phyloP scores from a whole-genome alignment of 73 alveolate genomes.

The Paramecium biaurelia region DNA sequence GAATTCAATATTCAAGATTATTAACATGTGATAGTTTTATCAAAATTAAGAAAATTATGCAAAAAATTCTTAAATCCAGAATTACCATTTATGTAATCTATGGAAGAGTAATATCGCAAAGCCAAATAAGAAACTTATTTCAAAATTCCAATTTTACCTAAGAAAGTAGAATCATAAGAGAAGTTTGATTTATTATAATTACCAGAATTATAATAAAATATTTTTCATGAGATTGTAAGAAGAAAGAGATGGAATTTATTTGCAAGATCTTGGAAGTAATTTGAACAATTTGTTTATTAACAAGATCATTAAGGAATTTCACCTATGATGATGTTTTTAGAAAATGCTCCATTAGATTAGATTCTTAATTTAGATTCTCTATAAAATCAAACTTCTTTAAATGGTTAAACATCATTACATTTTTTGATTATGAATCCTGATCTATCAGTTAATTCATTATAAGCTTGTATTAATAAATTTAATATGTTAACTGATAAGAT shows the following conservation, averaged over 20 bases:
- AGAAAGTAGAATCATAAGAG: not conserved
- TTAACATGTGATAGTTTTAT: constrained; percentile 32
- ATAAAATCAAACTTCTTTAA: not conserved
- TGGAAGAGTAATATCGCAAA: not conserved
- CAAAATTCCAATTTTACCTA: constrained; percentile 13
- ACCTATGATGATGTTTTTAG: constrained; percentile 30
- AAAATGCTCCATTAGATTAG: constrained; percentile 42
- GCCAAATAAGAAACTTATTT: constrained; percentile 32
- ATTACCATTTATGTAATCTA: not conserved
- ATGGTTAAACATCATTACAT: not conserved
- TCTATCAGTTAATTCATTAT: not conserved
- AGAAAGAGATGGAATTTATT: constrained; percentile 52
- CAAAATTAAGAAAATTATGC: constrained; percentile 28
- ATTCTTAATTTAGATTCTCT: not conserved
- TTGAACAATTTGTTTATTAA: not conserved
- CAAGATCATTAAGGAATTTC: constrained; percentile 21
- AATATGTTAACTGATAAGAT: not conserved
- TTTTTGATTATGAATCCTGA: constrained; percentile 45
- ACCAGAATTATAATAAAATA: not conserved
- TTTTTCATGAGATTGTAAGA: constrained; percentile 37
- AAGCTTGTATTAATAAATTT: not conserved
- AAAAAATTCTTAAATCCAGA: not conserved
- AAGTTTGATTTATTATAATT: not conserved
- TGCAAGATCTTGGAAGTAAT: not conserved
- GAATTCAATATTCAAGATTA: constrained; percentile 15